Evolutionary conservation across 139 green algal genomes (phyloP), one percentile per base, ranked within the genome.

Genomic region (Bryopsis sp.): DNA sequence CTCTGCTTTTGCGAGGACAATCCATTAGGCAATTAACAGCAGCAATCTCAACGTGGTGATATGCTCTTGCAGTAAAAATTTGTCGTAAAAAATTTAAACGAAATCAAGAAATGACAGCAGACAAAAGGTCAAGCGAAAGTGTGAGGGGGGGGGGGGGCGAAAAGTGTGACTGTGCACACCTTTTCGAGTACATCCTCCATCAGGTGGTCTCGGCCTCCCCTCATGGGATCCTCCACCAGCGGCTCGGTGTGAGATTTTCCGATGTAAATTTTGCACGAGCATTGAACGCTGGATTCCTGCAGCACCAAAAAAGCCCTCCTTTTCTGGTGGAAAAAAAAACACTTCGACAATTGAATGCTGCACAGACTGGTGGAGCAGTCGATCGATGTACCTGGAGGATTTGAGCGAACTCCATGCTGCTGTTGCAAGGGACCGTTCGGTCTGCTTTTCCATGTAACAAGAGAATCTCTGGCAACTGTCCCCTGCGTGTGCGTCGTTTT

Each of bases 391-490:
- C 83, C 72, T 81, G 54, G 19, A 94, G 77, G 34, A 82, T 81
- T 39, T 77, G 63, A 43, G 64, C 33, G 31, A 92, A 85, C 48
- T 81, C 67, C 47, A 72, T 60, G 22, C 76, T 83, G 68, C 86
- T 79, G 38, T 78, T 73, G n/a, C 80, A 68, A 0, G 85, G 90
- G 32, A 92, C 86, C 2, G 77, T 84, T 60, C 87, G 86, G 73
- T 96, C 90, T 1, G 66, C 39, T 0, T 81, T 90, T 43, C 89
- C 90, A 65, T 96, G 90, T 62, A 96, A 75, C 47, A 96, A 78
- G 48, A 90, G 57, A n/a, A 88, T 47, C 6, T 72, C 68, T 8
- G 88, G 88, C 68, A 91, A 57, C 29, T 70, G 4, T 7, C 2
- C 0, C 38, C 71, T 57, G 70, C n/a, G n/a, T n/a, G n/a, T n/a